Evolutionary conservation across 441 rosid genomes (phyloP).

Genomic region (Metrosideros polymorpha): DNA sequence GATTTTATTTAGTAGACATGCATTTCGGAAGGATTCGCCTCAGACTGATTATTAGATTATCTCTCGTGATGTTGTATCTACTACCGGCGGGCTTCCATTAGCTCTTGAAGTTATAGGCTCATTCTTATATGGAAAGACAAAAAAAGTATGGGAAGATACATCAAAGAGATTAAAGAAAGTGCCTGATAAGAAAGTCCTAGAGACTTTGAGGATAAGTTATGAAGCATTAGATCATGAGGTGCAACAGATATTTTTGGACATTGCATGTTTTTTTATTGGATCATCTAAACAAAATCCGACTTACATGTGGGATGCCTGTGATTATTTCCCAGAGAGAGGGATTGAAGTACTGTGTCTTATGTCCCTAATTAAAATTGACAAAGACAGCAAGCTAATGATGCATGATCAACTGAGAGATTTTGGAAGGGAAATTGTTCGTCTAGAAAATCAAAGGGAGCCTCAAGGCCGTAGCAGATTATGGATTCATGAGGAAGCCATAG

Average conservation of each 20-base stretch:
- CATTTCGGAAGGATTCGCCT: not conserved
- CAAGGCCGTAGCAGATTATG: not conserved
- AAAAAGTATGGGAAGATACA: not conserved
- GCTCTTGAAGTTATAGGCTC: not conserved
- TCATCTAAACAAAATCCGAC: not conserved
- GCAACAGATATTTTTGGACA: not conserved
- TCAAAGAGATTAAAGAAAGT: not conserved
- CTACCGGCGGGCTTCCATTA: not conserved
- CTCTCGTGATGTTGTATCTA: not conserved
- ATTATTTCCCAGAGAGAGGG: not conserved
- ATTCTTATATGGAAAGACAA: not conserved
- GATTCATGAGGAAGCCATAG: not conserved
- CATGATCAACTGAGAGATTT: not conserved
- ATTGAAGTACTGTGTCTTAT: not conserved
- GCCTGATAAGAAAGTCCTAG: not conserved
- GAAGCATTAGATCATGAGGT: not conserved
- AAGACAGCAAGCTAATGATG: not conserved
- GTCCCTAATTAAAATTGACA: not conserved
- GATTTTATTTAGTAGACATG: not conserved
- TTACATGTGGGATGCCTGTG: not conserved
- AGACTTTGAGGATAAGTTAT: not conserved
- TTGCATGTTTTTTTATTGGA: not conserved
- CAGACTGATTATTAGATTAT: accelerated
- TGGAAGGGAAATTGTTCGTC: not conserved
- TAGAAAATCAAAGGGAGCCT: not conserved